Evolutionary conservation across 164 flowering plant species (phyloP), one percentile per base, ranked within the genome.

Genomic region (Vitis labrusca): DNA sequence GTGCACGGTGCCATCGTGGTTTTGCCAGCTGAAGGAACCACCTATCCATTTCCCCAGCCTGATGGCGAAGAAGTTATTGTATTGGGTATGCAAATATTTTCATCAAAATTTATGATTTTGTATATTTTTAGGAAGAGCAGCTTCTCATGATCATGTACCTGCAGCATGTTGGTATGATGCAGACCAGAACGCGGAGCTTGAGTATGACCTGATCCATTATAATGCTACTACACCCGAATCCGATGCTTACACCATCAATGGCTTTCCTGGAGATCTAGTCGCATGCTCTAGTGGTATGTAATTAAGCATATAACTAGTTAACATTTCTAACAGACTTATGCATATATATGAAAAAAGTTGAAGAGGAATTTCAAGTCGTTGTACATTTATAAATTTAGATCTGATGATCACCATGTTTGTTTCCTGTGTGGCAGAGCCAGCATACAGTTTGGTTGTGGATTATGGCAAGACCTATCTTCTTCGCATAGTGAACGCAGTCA

Each of bases 1-100:
- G 85, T 86, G 11, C 83, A 84, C 50, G 88, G 88, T 0, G 73
- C 81, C 5, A 71, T 86, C n/a, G 27, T 82, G 17, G 57, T 86
- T 56, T 55, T 54, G 12, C 90, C 90, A 0, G 15, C 66, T 2
- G 13, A 1, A 0, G 75, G 74, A 13, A 59, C 66, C 8, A 17
- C 65, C 1, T 83, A 76, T 53, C 88, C 88, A 0, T 86, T 79
- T 53, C 77, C 84, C 10, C 61, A 51, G n/a, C 90, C 86, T 12
- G 5, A 71, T 65, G 61, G 7, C 3, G 79, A 85, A 56, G 52
- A 54, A 6, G 65, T 72, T 2, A 65, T 85, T 17, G 54, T 80
- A 0, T 30, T 85, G n/a, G 85, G 88, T 78, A 69, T n/a, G 9
- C 48, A 19, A 14, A 52, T 14, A 14, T 50, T 19, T 53, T 30